Percentiles rank a stretch among this genome's conserved stretches.
phyloP scores from a whole-genome alignment of 2,329 filamentous ascomycete species.

The Cryphonectria japonica region DNA sequence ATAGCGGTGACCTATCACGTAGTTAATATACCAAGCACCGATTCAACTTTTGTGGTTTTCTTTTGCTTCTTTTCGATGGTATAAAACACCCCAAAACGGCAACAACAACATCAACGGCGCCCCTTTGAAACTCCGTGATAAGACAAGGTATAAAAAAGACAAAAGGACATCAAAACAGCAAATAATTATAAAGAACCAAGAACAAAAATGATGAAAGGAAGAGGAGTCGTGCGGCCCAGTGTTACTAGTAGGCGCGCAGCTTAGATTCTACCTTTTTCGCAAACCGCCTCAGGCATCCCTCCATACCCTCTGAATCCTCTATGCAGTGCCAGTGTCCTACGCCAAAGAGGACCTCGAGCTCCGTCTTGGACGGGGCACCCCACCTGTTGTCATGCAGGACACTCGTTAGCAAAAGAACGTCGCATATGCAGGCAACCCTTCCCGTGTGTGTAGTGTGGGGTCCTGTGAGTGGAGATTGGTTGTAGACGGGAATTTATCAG shows the following conservation, averaged over 20 bases:
- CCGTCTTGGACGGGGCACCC: conserved; percentile 29
- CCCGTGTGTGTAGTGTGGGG: neutral
- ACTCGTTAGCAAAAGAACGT: conserved; percentile 14
- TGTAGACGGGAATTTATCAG: neutral
- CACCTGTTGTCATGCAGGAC: conserved; percentile 18
- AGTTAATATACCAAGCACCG: conserved; percentile 15
- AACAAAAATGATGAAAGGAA: neutral
- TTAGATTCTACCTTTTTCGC: conserved; percentile 30
- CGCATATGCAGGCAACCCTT: neutral
- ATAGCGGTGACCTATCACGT: conserved; percentile 23
- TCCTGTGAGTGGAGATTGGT: neutral
- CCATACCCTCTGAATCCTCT: conserved; percentile 29
- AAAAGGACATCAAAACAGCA: neutral
- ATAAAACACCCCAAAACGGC: neutral
- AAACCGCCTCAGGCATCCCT: conserved; percentile 27
- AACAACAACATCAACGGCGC: neutral
- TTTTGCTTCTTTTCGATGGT: neutral
- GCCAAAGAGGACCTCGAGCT: conserved; percentile 29
- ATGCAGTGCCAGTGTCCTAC: conserved; percentile 31
- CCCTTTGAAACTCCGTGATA: neutral
- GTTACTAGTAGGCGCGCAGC: conserved; percentile 20
- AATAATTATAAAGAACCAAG: neutral
- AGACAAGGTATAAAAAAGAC: neutral
- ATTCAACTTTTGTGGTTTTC: no score
- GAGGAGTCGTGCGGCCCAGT: neutral